These are phyloP conservation scores for Pilobolus umbonatus DNA, from an alignment of 192 early-diverging fungal genomes.

Conservation along the genomic window DNA sequence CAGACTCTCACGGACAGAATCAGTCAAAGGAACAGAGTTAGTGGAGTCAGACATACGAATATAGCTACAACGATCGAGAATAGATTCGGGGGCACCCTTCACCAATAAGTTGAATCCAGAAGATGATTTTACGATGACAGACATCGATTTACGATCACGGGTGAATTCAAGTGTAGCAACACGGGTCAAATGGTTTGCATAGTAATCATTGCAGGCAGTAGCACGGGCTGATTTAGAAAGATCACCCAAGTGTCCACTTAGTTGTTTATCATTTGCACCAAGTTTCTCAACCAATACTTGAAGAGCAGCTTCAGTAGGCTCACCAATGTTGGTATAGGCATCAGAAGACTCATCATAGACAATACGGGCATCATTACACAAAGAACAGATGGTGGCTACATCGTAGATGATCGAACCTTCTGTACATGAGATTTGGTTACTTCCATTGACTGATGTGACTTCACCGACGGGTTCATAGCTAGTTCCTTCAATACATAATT, in stretches of 20 bases:
- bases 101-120: slow-evolving; percentile 57
- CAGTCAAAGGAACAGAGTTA: slow-evolving; percentile 59
- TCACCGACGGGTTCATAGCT: slow-evolving; percentile 83
- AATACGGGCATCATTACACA: slow-evolving; percentile 91
- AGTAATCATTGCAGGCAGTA: slow-evolving; percentile 71
- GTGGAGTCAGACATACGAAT: slow-evolving; percentile 47
- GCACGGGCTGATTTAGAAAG: slow-evolving; percentile 53
- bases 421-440: slow-evolving; percentile 39
- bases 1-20: slow-evolving; percentile 54
- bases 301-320: slow-evolving; percentile 98
- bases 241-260: slow-evolving; percentile 55
- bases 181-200: slow-evolving; percentile 56
- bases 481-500: slow-evolving; percentile 78
- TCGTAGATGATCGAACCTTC: slow-evolving; percentile 63
- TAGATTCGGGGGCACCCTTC: slow-evolving; percentile 93
- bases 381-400: slow-evolving; percentile 72
- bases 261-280: slow-evolving; percentile 62
- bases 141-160: slow-evolving; percentile 98
- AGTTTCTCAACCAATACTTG: slow-evolving; percentile 92
- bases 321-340: slow-evolving; percentile 77
- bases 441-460: slow-evolving; percentile 28
- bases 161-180: slow-evolving; percentile 85
- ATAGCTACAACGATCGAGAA: slow-evolving; percentile 81
- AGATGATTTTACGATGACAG: slow-evolving; percentile 62
- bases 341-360: slow-evolving; percentile 64